Evolutionary conservation across 78 protist genomes (phyloP), one percentile per base, ranked within the genome.

Genomic region (Emiliania huxleyi): DNA sequence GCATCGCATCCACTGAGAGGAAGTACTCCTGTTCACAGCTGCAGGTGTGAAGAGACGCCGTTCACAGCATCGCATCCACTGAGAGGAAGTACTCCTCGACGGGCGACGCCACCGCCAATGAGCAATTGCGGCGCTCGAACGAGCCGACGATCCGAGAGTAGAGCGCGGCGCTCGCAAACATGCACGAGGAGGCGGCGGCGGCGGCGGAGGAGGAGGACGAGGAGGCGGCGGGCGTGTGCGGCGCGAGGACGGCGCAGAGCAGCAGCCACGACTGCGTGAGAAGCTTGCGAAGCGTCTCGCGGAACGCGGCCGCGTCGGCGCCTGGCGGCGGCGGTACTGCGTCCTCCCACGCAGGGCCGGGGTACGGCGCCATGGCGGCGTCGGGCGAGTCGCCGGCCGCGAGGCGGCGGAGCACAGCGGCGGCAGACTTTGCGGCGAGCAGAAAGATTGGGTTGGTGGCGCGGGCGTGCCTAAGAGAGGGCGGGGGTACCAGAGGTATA

Each of bases 41-140:
- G n/a, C n/a, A n/a, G n/a, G n/a, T n/a, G n/a, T n/a, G n/a, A n/a
- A n/a, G n/a, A n/a, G n/a, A n/a, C n/a, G n/a, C n/a, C n/a, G n/a
- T n/a, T n/a, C n/a, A n/a, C n/a, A n/a, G 25, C 89, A 81, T 43
- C 29, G 89, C 89, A 23, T 81, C 89, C 25, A 81, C 52, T 2
- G 6, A 26, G 21, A 81, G 22, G 38, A 81, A 81, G 40, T 44
- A 81, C 23, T 25, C 89, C 55, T 81, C 89, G 0, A 81, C 89
- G 89, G 89, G 89, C 19, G 89, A 81, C 56, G 89, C 46, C 35
- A 79, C 83, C 21, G 1, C 44, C 12, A 81, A 23, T 6, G 89
- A 4, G 89, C 89, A 81, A 56, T 81, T 81, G 42, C 52, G 12
- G 29, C 89, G 49, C 89, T 81, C 89, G 22, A 81, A 81, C 18